Evolutionary conservation across 2,329 filamentous ascomycete species (phyloP), one percentile per base, ranked within the genome.

Genomic region (Periconia sp.): DNA sequence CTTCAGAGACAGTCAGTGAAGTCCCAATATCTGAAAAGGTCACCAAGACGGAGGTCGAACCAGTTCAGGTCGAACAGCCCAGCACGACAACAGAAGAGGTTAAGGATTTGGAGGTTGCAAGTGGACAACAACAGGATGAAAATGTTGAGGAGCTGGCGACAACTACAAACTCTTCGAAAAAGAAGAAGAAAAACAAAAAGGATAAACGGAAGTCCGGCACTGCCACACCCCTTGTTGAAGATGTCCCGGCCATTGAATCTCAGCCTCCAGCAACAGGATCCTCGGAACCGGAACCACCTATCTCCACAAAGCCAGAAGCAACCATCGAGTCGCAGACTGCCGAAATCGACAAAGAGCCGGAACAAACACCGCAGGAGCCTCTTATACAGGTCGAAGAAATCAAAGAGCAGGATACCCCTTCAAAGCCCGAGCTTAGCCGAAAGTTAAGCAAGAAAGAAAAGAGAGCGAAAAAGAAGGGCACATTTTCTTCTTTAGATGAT

Each of bases 401-500:
- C 19, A 43, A 41, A 2, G 18, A 31, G 15, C 33, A 52, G 7
- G 30, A 49, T 5, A 54, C 53, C 10, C 2, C 43, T n/a, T 60
- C 64, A 35, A 59, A 52, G 49, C 61, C 64, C 10, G 31, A 43
- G 9, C 53, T 66, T n/a, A 54, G 42, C 42, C 67, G 61, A 41
- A 70, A 69, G 53, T 57, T 69, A n/a, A 70, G 66, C 57, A 71
- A 72, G 56, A 70, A 71, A 40, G 68, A 71, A 40, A 69, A 65
- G 55, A 70, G 64, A 47, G 57, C 62, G 9, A 62, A 61, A 50
- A 69, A 66, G 47, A 65, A 65, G 41, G 52, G 59, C 19, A 44
- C 47, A 37, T n/a, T 37, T 5, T 13, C 33, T 3, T 20, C 45
- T 17, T 33, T 46, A 41, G 52, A 59, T 23, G 55, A 58, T 11